phyloP scores from a whole-genome alignment of 2,329 filamentous ascomycete genomes.

The Hypomyces perniciosus region DNA sequence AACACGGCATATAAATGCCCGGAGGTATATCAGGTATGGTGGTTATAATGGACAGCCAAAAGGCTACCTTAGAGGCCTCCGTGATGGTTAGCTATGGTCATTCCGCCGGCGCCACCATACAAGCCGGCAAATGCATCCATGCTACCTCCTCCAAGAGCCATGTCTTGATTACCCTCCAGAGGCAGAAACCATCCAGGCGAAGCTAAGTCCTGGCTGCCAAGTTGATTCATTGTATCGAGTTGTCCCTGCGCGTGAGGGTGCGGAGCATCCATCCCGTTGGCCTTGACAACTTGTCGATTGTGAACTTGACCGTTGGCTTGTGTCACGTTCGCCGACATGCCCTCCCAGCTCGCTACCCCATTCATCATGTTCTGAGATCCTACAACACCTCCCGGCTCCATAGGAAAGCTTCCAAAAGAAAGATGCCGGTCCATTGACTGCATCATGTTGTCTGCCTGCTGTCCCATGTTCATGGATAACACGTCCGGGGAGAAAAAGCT shows the following conservation, averaged over 20 bases:
- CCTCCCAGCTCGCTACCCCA: slow-evolving; percentile 37
- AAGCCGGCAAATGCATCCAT: slow-evolving; percentile 46
- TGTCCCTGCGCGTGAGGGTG: slow-evolving; percentile 20
- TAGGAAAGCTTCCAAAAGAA: slow-evolving; percentile 67
- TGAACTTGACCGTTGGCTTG: slow-evolving; percentile 22
- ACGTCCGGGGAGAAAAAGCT: slow-evolving; percentile 47
- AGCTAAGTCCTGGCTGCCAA: slow-evolving; percentile 35
- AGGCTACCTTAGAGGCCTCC: slow-evolving; percentile 1
- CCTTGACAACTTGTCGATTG: slow-evolving; percentile 23
- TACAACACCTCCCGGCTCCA: slow-evolving; percentile 36
- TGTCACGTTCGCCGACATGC: slow-evolving; percentile 27
- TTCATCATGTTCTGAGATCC: slow-evolving; percentile 36
- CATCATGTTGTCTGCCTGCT: slow-evolving; percentile 46
- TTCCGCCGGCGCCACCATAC: slow-evolving; percentile 37
- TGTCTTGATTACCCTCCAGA: slow-evolving; percentile 56
- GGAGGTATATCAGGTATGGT: neutral
- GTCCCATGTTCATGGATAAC: slow-evolving; percentile 45
- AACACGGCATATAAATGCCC: too few relatives aligned
- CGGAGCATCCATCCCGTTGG: slow-evolving; percentile 25
- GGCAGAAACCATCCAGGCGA: slow-evolving; percentile 84
- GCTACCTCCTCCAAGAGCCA: slow-evolving; percentile 35
- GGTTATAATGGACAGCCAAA: neutral
- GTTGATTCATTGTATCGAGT: slow-evolving; percentile 18
- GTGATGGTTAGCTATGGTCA: slow-evolving; percentile 29
- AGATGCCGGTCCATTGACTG: slow-evolving; percentile 70